These are phyloP conservation scores for Buxus sempervirens DNA, from an alignment of 164 flowering plant genomes.

Conservation along the genomic window DNA sequence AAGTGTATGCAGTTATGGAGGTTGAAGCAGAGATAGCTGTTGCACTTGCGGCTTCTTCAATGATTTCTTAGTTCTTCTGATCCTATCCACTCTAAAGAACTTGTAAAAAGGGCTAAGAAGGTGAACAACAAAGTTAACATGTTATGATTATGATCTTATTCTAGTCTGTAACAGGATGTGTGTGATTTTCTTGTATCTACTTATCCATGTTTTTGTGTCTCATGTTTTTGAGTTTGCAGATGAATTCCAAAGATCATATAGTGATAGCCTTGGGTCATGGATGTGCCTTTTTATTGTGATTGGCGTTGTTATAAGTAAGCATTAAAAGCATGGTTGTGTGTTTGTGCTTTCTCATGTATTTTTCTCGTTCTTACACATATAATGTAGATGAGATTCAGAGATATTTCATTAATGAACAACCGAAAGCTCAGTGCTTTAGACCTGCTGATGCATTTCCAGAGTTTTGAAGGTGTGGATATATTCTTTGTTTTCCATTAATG, in stretches of 20 bases:
- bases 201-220: constrained; percentile 31
- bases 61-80: constrained; percentile 32
- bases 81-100: constrained; percentile 28
- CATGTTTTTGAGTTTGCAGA: constrained; percentile 52
- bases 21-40: constrained; percentile 54
- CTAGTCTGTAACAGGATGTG: too few relatives aligned
- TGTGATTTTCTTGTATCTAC: too few relatives aligned
- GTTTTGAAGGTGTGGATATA: constrained; percentile 34
- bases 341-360: too few relatives aligned
- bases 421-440: constrained; percentile 62
- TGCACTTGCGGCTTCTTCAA: constrained; percentile 45
- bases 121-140: not conserved
- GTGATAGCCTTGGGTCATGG: constrained; percentile 24
- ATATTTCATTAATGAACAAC: constrained; percentile 28
- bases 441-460: constrained; percentile 80
- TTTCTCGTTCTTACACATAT: too few relatives aligned
- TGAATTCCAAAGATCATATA: constrained; percentile 38
- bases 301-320: constrained; percentile 46
- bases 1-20: too few relatives aligned
- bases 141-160: too few relatives aligned
- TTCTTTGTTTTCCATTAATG: too few relatives aligned
- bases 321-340: not conserved
- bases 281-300: constrained; percentile 52
- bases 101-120: constrained; percentile 32
- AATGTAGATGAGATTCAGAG: too few relatives aligned